Evolutionary conservation across 2,329 filamentous ascomycete genomes (phyloP), one percentile per base, ranked within the genome.

Genomic region (Didymella lethalis): DNA sequence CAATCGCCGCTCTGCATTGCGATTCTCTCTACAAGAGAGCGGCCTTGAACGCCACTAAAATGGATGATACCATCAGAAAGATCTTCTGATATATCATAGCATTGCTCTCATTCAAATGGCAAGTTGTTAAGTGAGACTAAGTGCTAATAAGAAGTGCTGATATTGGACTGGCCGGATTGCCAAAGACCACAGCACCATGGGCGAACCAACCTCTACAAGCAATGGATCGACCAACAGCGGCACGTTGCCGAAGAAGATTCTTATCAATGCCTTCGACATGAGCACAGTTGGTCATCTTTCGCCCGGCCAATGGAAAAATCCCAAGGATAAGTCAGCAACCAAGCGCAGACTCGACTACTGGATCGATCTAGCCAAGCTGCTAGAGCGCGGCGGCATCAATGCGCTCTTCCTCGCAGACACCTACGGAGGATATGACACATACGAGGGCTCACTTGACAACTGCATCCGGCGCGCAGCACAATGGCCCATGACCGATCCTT

Each of bases 351-450:
- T 89, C 1, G 78, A 84, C 11, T 89, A 89, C 67, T 90, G 86
- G 86, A 84, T 86, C 25, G 80, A 89, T 20, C 77, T 90, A 0
- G 87, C 87, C 8, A 85, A 88, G 59, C 70, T 89, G 0, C 78
- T 89, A 0, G 87, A 90, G 56, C 78, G 82, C 11, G 87, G 86
- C 3, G 83, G 83, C 7, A 86, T 90, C 75, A 89, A 88, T 59
- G 85, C 86, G 0, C 72, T 90, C 4, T 89, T 89, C 68, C 79
- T 90, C 4, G 88, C 88, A 0, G 88, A 90, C 65, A 88, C 86
- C 0, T 88, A 88, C 50, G 86, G 86, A n/a, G 32, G 32, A n/a
- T 36, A 36, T 16, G 32, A 36, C 32, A 36, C 32, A 16, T 36
- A 36, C 32, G 32, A 36, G 7, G 16, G n/a, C 32, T 36, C 32